These are phyloP conservation scores for Serpula lacrymans DNA, from an alignment of 768 basidiomycete species.

Conservation along the genomic window DNA sequence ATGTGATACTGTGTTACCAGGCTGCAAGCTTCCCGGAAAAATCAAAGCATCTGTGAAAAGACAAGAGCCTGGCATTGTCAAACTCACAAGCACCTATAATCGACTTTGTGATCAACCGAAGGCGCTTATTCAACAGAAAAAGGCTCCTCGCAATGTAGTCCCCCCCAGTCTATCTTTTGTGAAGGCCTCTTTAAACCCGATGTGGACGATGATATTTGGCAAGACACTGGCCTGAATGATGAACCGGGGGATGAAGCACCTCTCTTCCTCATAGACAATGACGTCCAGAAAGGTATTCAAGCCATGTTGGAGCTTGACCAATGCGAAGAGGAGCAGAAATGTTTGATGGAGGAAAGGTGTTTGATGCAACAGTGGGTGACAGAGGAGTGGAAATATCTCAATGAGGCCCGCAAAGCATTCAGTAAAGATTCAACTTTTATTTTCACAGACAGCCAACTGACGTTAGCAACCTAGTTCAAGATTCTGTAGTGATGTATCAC, in stretches of 20 bases:
- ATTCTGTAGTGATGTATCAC: conserved; percentile 2
- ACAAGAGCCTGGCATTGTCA: conserved; percentile 24
- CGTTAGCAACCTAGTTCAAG: too few species aligned
- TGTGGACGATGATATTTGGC: conserved; percentile 35
- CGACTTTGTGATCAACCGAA: conserved; percentile 18
- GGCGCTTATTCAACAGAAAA: conserved; percentile 10
- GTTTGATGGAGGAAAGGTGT: conserved; percentile 13
- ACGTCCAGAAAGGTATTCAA: conserved; percentile 12
- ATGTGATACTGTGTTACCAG: conserved; percentile 7
- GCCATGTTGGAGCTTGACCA: conserved; percentile 17
- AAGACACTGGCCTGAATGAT: conserved; percentile 26
- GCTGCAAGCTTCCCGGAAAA: conserved; percentile 23
- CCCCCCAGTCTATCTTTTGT: conserved; percentile 18
- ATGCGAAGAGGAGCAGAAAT: conserved; percentile 23
- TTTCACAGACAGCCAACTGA: too few species aligned
- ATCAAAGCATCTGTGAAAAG: conserved; percentile 20
- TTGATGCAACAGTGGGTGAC: conserved; percentile 23
- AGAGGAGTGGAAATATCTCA: too few species aligned
- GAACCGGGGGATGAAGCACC: conserved; percentile 9
- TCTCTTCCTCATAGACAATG: conserved; percentile 16
- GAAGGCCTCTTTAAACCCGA: conserved; percentile 26
- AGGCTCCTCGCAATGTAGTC: conserved; percentile 23
- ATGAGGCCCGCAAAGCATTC: not conserved
- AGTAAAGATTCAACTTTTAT: too few species aligned
- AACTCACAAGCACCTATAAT: conserved; percentile 25